Base-by-base conservation (phyloP, 1,284 basidiomycete species). In the Mycena sp. region DNA sequence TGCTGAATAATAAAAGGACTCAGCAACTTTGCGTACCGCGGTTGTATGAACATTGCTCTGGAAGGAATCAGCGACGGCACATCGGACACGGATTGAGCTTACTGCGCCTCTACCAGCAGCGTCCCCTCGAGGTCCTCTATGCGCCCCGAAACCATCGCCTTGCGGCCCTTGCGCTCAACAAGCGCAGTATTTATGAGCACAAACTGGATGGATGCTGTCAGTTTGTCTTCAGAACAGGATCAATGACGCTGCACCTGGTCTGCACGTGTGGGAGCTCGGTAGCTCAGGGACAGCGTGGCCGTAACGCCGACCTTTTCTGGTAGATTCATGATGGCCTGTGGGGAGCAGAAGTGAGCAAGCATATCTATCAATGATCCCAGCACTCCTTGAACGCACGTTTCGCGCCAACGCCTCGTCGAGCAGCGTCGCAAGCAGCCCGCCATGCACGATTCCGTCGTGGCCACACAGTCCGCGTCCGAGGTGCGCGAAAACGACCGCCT, bases 361-460 rank as follows among this genome's bases (percentile, higher is more conserved):
- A 21, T 30, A 23, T 41, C 19, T 6, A 11, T 4, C 5, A n/a
- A 29, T 6, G 38, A 1, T 10, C 1, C 1, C n/a, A 40, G 16
- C 48, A 50, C 17, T 53, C 43, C 10, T 49, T 55, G 21, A 40
- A 83, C 90, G 71, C 70, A 95, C 95, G 65, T 89, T 91, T 62
- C 96, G 81, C 0, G 89, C 96, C 45, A 98, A 76, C 1, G 85
- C 85, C 80, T 99, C 96, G 71, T 99, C 96, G 60, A 97, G 79
- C 3, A 99, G 78, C 0, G 95, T 98, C 26, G 95, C 95, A 26
- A 98, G 81, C 64, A 98, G 75, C 2, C 97, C 97, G 0, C 97
- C 97, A 74, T 99, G 97, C 1, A 98, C 80, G 67, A 99, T 94
- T 0, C 96, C 96, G 76, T 97, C 95, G 71, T 97, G 95, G 4